These are phyloP conservation scores for Paecilomyces fulvus DNA, from an alignment of 2,329 filamentous ascomycete genomes.

Conservation along the genomic window DNA sequence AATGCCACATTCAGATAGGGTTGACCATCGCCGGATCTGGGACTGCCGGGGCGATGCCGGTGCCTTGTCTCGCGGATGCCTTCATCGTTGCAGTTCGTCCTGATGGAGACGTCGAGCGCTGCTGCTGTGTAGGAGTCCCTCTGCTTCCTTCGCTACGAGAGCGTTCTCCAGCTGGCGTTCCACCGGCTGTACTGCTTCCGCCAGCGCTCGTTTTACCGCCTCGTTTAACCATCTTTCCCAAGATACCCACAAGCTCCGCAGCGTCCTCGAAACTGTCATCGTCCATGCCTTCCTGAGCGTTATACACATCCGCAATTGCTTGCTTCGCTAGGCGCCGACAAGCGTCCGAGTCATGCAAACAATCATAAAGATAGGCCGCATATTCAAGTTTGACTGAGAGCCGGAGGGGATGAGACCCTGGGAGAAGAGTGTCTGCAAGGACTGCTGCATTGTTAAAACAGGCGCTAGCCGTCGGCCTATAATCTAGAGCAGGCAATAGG, in stretches of 20 bases:
- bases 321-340: slow-evolving; percentile 70
- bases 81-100: slow-evolving; percentile 1
- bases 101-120: slow-evolving; percentile 9
- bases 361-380: slow-evolving; percentile 88
- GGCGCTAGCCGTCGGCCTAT: slow-evolving; percentile 69
- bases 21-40: slow-evolving; percentile 26
- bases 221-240: slow-evolving; percentile 83
- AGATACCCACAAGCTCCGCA: slow-evolving; percentile 73
- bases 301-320: slow-evolving; percentile 84
- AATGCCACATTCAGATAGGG: slow-evolving; percentile 14
- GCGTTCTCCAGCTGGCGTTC: slow-evolving; percentile 15
- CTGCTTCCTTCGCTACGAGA: slow-evolving; percentile 25
- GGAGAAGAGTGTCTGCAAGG: slow-evolving; percentile 67
- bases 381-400: slow-evolving; percentile 89
- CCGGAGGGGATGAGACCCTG: slow-evolving; percentile 81
- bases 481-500: slow-evolving; percentile 69
- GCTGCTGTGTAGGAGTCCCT: slow-evolving; percentile 12
- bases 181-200: slow-evolving; percentile 23
- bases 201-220: slow-evolving; percentile 37
- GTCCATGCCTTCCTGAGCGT: slow-evolving; percentile 83
- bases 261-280: slow-evolving; percentile 93
- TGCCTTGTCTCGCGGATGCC: neutral
- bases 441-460: slow-evolving; percentile 71
- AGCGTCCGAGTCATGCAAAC: slow-evolving; percentile 68
- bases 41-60: slow-evolving; percentile 13